These are phyloP conservation scores for Camelina neglecta DNA, from an alignment of 345 rosid species.

Conservation along the genomic window DNA sequence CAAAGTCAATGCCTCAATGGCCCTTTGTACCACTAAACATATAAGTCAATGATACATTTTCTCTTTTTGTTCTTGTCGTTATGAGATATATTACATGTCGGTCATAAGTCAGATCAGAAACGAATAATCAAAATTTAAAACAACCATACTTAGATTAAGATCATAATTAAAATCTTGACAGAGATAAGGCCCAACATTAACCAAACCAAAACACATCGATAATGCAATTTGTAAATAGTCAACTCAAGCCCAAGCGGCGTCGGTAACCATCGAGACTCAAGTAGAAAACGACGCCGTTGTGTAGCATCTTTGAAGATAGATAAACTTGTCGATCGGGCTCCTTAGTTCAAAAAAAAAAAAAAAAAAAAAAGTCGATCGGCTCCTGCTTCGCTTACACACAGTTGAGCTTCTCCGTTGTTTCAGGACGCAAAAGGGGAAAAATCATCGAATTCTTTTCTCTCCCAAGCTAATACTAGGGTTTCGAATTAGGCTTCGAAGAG, in stretches of 20 bases:
- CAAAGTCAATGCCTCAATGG: constrained; percentile 16
- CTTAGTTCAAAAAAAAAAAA: no score
- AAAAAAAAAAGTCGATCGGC: no score
- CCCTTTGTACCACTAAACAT: constrained; percentile 20
- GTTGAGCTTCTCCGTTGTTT: constrained; percentile 30
- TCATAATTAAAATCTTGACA: no score
- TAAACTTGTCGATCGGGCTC: constrained; percentile 27
- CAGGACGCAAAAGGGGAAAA: constrained; percentile 5
- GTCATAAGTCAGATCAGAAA: constrained; percentile 2
- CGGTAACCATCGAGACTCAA: constrained; percentile 4
- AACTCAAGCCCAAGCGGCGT: background rate
- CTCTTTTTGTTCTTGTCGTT: constrained; percentile 18
- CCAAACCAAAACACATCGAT: constrained; percentile 11
- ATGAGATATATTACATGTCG: constrained; percentile 20
- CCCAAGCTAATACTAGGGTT: constrained; percentile 7
- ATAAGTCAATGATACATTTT: constrained; percentile 23
- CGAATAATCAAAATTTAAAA: background rate
- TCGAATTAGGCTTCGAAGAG: constrained; percentile 24
- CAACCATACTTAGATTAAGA: background rate
- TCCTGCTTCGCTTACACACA: constrained; percentile 1
- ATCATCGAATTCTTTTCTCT: constrained; percentile 16
- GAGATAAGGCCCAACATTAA: no score
- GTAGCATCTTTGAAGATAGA: constrained; percentile 3
- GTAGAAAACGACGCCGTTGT: constrained; percentile 25
- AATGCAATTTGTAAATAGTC: background rate